Percentiles rank a stretch among this genome's conserved stretches.
Evolutionary conservation across 352 stramenopile genomes (phyloP).

Genomic region (Albugo candida): DNA sequence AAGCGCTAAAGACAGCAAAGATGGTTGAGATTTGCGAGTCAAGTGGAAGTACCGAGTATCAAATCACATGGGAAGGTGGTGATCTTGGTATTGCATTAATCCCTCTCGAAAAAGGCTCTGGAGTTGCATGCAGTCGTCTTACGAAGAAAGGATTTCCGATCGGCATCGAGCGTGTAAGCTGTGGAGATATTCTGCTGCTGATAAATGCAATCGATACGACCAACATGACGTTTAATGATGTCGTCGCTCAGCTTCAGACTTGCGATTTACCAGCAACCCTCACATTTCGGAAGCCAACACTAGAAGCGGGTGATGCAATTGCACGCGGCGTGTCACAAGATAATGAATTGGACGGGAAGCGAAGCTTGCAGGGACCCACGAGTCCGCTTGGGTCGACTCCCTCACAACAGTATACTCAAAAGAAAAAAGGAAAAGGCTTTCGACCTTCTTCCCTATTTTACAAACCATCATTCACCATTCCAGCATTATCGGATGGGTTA

Average conservation of each 20-base stretch:
- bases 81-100: conserved; percentile 71
- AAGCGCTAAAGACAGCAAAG: too few species aligned
- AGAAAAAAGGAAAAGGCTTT: too few species aligned
- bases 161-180: conserved; percentile 73
- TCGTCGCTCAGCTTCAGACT: conserved; percentile 62
- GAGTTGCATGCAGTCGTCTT: conserved; percentile 58
- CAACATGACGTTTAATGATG: conserved; percentile 58
- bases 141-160: conserved; percentile 76
- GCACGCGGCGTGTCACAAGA: too few species aligned
- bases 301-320: too few species aligned
- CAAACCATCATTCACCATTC: too few species aligned
- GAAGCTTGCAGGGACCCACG: too few species aligned
- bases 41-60: conserved; percentile 73
- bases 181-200: conserved; percentile 55
- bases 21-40: conserved; percentile 48
- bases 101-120: conserved; percentile 25
- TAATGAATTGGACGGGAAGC: too few species aligned
- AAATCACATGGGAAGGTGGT: conserved; percentile 76
- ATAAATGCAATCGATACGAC: conserved; percentile 73
- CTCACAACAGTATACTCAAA: too few species aligned
- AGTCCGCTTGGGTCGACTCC: too few species aligned
- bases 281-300: conserved; percentile 45
- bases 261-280: conserved; percentile 70
- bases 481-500: too few species aligned
- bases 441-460: too few species aligned